Evolutionary conservation across 805 yeast species (phyloP), one percentile per base, ranked within the genome.

Genomic region (Metschnikowia dekortorum): DNA sequence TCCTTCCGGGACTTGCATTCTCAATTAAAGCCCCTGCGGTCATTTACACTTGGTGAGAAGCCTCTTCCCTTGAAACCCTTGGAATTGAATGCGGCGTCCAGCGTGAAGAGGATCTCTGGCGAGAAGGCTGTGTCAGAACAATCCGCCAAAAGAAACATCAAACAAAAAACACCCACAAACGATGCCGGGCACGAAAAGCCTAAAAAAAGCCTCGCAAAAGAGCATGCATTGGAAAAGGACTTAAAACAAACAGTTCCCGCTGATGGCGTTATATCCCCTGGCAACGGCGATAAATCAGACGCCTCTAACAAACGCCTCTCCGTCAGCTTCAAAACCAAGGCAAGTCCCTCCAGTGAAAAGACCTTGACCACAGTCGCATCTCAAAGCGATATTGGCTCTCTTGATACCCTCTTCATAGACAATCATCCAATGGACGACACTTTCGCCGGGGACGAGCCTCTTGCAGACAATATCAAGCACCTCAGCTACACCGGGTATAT

Each of bases 281-380:
- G 10, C 10, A 31, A 30, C 14, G 9, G 35, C 4, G 30, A 22
- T 14, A 18, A 13, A 18, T 11, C 16, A 22, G 35, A 40, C 18
- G 35, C 31, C 32, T 13, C 13, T 10, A 30, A 29, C 32, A 53
- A 41, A 42, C 53, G 51, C 6, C 39, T 39, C 28, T 47, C 50
- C 16, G 28, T 32, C 11, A 31, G 36, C 31, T 35, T 41, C 46
- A 54, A 46, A 33, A 46, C 39, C 30, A 48, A 44, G 22, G 26
- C 46, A 7, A 52, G 52, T 13, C 53, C 55, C 8, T 39, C 54
- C 13, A 53, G 56, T 39, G 57, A 54, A 8, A 38, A 47, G n/a
- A 54, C 57, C 2, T 41, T 54, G 31, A 52, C 56, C 9, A 49
- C 56, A 10, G 31, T 47, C n/a, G 46, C 50, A 3, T 44, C 37